Evolutionary conservation across 208 protist species (phyloP).

Genomic region (Trypanosoma theileri): DNA sequence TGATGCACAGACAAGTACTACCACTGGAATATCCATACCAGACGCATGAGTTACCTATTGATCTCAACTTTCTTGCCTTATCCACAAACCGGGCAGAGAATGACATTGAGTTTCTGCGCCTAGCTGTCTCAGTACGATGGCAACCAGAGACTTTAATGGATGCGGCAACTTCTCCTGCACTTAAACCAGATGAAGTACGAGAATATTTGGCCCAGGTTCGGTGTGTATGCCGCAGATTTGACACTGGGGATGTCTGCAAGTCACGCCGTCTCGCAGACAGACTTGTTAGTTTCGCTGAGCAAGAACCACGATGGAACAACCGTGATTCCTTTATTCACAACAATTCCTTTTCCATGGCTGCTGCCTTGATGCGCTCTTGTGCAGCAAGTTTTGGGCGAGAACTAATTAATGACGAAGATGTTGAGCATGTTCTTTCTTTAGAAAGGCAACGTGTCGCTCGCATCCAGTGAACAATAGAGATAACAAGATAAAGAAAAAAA

Average conservation of each 20-base stretch:
- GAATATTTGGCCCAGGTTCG: slow-evolving; percentile 48
- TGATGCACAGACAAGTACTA: slow-evolving; percentile 68
- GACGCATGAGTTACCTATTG: slow-evolving; percentile 55
- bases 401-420: slow-evolving; percentile 42
- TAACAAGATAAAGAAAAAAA: neutral
- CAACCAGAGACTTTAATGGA: slow-evolving; percentile 18
- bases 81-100: slow-evolving; percentile 20
- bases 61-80: slow-evolving; percentile 64
- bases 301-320: slow-evolving; percentile 66
- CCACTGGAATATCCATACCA: slow-evolving; percentile 73
- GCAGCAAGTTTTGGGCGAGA: slow-evolving; percentile 55
- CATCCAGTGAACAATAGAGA: neutral
- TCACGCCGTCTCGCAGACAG: slow-evolving; percentile 35
- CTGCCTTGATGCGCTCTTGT: slow-evolving; percentile 64
- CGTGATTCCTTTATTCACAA: slow-evolving; percentile 82
- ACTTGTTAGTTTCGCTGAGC: slow-evolving; percentile 37
- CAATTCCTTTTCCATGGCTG: slow-evolving; percentile 73
- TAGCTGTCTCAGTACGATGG: slow-evolving; percentile 45
- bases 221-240: slow-evolving; percentile 10
- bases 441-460: slow-evolving; percentile 49
- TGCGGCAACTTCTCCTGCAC: slow-evolving; percentile 14
- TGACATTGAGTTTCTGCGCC: slow-evolving; percentile 31
- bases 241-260: slow-evolving; percentile 22
- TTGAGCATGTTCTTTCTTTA: slow-evolving; percentile 44
- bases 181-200: slow-evolving; percentile 32